phyloP scores from a whole-genome alignment of 208 protist species.

The Acanthamoeba royreba region DNA sequence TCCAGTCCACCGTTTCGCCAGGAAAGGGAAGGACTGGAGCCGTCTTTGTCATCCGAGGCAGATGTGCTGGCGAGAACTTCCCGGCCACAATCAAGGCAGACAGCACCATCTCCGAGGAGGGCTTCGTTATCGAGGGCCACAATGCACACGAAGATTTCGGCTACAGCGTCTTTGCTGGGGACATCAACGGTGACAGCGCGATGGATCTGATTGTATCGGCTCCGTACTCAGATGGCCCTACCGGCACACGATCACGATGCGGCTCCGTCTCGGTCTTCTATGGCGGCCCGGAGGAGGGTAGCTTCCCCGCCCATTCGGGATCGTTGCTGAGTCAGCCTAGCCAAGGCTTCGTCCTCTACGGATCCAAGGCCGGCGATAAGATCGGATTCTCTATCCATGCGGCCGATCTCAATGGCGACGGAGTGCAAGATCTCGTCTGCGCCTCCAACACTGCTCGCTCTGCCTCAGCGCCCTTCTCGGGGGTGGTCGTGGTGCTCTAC shows the following conservation, averaged over 20 bases:
- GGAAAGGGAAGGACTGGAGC: not conserved
- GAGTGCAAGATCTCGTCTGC: too few relatives aligned
- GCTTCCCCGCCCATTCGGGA: not conserved
- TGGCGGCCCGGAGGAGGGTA: not conserved
- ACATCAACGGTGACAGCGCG: not conserved
- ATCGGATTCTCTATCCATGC: too few relatives aligned
- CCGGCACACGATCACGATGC: not conserved
- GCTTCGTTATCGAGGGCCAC: not conserved
- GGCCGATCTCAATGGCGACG: too few relatives aligned
- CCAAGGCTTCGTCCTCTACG: too few relatives aligned
- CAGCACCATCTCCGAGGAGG: not conserved
- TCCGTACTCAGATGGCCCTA: not conserved
- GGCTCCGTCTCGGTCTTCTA: not conserved
- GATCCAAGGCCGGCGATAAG: too few relatives aligned
- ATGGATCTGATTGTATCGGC: not conserved
- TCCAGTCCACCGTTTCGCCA: not conserved
- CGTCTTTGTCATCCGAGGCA: not conserved
- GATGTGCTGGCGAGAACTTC: not conserved
- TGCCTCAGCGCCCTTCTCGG: too few relatives aligned
- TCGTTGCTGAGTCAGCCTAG: too few relatives aligned
- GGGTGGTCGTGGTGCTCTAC: too few relatives aligned
- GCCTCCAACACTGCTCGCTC: too few relatives aligned
- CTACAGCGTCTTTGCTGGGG: not conserved
- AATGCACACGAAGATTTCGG: not conserved
- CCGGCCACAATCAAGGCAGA: not conserved